Percentiles rank a stretch among this genome's conserved stretches.
Evolutionary conservation across 2,329 filamentous ascomycete species (phyloP).

Genomic region (Aureobasidium subglaciale): DNA sequence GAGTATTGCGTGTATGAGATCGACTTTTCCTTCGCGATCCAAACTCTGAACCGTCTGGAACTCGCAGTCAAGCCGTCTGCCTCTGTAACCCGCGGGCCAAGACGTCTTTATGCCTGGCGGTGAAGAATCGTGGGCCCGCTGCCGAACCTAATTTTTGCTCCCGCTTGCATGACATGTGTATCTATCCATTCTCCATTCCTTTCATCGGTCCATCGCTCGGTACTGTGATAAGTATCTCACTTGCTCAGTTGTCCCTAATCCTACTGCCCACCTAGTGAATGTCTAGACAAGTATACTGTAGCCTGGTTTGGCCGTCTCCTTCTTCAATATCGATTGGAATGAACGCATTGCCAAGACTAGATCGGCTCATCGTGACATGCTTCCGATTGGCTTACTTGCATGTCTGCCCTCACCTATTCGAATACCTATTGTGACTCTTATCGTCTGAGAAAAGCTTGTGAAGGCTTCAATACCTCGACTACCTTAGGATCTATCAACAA

Average conservation of each 20-base stretch:
- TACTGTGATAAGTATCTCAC: too few species aligned
- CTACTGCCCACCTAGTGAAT: background rate
- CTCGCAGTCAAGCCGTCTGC: constrained; percentile 5
- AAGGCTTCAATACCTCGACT: too few species aligned
- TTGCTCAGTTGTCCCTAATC: background rate
- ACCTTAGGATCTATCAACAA: too few species aligned
- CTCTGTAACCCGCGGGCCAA: constrained; percentile 7
- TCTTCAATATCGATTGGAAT: background rate
- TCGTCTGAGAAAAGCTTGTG: too few species aligned
- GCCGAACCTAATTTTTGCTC: background rate
- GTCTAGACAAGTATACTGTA: too few species aligned
- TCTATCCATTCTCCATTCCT: background rate
- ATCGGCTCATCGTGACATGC: background rate
- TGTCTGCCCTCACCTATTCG: background rate
- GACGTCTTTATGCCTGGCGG: background rate
- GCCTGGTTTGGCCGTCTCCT: background rate
- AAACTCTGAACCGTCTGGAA: constrained; percentile 6
- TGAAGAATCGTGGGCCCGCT: constrained; percentile 1
- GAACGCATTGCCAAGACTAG: background rate
- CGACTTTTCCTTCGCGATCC: constrained; percentile 10
- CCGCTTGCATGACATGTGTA: constrained; percentile 8
- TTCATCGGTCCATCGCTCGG: too few species aligned
- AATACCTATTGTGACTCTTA: too few species aligned
- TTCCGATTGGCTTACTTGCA: background rate
- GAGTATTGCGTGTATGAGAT: background rate